phyloP scores from a whole-genome alignment of 2,329 filamentous ascomycete species.

The Orbilia javanica region DNA sequence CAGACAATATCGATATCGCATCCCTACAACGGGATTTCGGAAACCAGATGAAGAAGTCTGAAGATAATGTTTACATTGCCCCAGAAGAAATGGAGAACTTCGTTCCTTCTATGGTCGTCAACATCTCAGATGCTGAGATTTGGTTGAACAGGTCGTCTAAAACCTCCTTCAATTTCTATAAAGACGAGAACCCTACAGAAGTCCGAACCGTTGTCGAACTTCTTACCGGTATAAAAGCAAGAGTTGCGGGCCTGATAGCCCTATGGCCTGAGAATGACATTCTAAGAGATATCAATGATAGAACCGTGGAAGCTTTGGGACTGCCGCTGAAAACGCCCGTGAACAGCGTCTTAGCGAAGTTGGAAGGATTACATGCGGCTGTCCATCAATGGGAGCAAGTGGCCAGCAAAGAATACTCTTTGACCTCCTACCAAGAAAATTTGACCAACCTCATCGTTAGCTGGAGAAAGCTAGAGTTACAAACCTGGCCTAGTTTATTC shows the following conservation, averaged over 20 bases:
- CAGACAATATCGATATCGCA: neutral
- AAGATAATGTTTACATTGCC: constrained; percentile 8
- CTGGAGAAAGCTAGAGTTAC: constrained; percentile 91
- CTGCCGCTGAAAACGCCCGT: constrained; percentile 85
- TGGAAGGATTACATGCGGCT: constrained; percentile 86
- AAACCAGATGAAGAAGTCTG: constrained; percentile 13
- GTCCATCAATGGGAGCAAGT: constrained; percentile 97
- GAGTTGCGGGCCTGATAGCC: constrained; percentile 77
- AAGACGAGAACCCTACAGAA: constrained; percentile 80
- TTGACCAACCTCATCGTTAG: constrained; percentile 84
- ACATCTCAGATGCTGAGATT: constrained; percentile 36
- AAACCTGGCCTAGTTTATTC: constrained; percentile 90
- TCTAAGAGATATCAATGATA: constrained; percentile 80
- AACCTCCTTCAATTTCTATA: constrained; percentile 85
- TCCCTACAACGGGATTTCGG: constrained; percentile 35
- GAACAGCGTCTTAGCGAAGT: constrained; percentile 84
- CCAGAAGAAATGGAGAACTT: constrained; percentile 25
- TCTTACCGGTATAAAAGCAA: constrained; percentile 75
- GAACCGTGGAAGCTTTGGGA: constrained; percentile 80
- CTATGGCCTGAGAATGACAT: constrained; percentile 80
- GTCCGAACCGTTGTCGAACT: constrained; percentile 79
- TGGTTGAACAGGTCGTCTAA: constrained; percentile 35
- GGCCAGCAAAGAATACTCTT: constrained; percentile 82
- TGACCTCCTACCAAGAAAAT: constrained; percentile 77
- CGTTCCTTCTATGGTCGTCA: constrained; percentile 35